Conservation (phyloP, 441 rosid genomes). For the Gossypium aridum region DNA sequence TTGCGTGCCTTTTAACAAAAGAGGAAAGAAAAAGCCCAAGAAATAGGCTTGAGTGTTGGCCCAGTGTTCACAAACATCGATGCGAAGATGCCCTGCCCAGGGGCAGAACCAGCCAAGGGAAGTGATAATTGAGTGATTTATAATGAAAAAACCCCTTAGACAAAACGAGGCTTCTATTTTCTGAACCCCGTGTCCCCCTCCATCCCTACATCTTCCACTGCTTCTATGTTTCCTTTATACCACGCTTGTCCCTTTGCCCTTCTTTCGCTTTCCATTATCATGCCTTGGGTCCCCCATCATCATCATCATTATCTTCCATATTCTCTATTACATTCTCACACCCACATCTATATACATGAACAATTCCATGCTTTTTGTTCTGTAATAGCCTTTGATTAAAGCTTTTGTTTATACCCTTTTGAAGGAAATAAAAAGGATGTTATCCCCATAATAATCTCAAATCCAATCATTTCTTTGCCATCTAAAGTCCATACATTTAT, state of each 20-base stretch:
- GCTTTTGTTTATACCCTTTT: slow-evolving; percentile 9
- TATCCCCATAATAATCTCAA: slow-evolving; percentile 17
- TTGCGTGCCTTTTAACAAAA: not conserved
- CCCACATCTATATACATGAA: too few relatives aligned
- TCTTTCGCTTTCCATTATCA: slow-evolving; percentile 27
- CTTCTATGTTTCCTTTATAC: slow-evolving; percentile 51
- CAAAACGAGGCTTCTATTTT: slow-evolving; percentile 23
- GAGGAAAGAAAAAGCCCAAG: slow-evolving; percentile 3
- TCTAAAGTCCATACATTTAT: not conserved
- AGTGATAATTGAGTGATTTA: not conserved
- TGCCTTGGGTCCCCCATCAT: slow-evolving; percentile 7
- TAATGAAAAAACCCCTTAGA: not conserved
- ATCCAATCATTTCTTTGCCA: slow-evolving; percentile 30
- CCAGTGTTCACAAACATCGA: slow-evolving; percentile 12
- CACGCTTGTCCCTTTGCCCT: slow-evolving; percentile 35
- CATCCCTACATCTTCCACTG: slow-evolving; percentile 56
- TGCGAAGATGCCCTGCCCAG: not conserved
- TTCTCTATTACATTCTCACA: not conserved
- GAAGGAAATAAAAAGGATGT: not conserved
- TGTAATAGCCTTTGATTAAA: not conserved
- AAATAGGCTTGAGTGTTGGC: slow-evolving; percentile 16
- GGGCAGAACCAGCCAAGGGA: not conserved
- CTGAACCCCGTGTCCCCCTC: slow-evolving; percentile 49
- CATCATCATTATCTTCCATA: not conserved
- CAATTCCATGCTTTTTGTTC: not conserved